Base-by-base conservation (phyloP, 257 asterid species). In the Forsythia suspensa region DNA sequence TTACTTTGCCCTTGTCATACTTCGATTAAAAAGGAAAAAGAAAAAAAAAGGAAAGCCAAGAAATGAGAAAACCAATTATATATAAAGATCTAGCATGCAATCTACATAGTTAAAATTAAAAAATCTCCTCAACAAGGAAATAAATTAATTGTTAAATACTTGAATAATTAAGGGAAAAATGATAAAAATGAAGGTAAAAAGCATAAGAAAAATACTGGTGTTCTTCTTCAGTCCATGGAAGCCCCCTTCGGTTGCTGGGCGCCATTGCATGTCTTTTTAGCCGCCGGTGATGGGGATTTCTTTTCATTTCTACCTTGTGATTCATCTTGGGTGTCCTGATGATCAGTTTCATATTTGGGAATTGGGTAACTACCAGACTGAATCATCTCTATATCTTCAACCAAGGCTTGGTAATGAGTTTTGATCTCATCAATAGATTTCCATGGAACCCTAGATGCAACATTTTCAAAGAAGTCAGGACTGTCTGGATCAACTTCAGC, bases 191-290 rank as follows among this genome's bases (percentile, higher is more conserved):
- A 48, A 42, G 42, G 18, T 21, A 42, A 63, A 42, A 63, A 70
- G 44, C 24, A 34, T 37, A n/a, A 34, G 55, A 51, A 29, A 55
- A 24, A 3, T 87, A 89, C 89, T 81, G 84, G 20, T 87, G 94
- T 82, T 87, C 91, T 2, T 68, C 80, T 74, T 80, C 80, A 0
- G 89, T 87, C 94, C 94, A 89, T 0, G 85, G 88, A 29, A 80
- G 41, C 0, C 87, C 84, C 12, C 79, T 67, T 0, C 81, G 80
- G 13, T 0, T 68, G 81, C 10, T 65, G 74, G 51, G 24, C 24
- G 24, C 8, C 70, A 8, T 0, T 48, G 15, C 34, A 74, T 44
- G 24, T 79, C 7, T 37, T 38, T 3, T 57, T 51, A 16, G 74
- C 2, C 5, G 59, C 70, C 21, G 16, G n/a, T 0, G 84, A 12